Evolutionary conservation across 768 basidiomycete genomes (phyloP), one percentile per base, ranked within the genome.

Genomic region (Vararia minispora): DNA sequence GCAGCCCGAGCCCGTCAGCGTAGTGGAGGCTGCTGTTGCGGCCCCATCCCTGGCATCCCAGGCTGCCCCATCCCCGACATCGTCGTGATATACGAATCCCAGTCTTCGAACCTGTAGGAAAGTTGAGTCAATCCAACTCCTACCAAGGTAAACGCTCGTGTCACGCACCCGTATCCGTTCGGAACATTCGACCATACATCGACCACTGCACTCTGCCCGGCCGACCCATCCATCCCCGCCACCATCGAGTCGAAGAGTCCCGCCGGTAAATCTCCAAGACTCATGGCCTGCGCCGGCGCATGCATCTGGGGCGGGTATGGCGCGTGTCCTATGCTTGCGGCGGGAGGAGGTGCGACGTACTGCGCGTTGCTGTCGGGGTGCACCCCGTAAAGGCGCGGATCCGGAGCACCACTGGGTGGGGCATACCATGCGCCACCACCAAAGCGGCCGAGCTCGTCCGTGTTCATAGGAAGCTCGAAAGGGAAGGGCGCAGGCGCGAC

Each of bases 161-260:
- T 31, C 17, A 45, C 46, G 37, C 24, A 48, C 46, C 46, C 44
- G 37, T 46, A 48, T 14, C 46, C 37, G 20, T 43, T 35, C 9
- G 46, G 46, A 25, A 45, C 35, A 28, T 37, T 40, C 14, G 44
- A 42, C 45, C 45, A 46, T 20, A 46, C 37, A 23, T 44, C 35
- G 20, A 43, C 24, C 9, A 18, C 33, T 13, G 27, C 33, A 17
- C 35, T 41, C 13, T 34, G 42, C 4, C 21, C 43, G 10, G 22
- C 28, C 6, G 23, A 13, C n/a, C 14, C 30, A 5, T 30, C 34
- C 23, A 16, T 16, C 6, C 20, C 34, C 8, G 33, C 5, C 5
- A 24, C 2, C 20, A 22, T 10, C 8, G 17, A 5, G 13, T 16
- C 34, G n/a, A 35, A 16, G n/a, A n/a, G n/a, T n/a, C n/a, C n/a